Conservation (phyloP, 352 stramenopile genomes). For the Elongisporangium prolatum region DNA sequence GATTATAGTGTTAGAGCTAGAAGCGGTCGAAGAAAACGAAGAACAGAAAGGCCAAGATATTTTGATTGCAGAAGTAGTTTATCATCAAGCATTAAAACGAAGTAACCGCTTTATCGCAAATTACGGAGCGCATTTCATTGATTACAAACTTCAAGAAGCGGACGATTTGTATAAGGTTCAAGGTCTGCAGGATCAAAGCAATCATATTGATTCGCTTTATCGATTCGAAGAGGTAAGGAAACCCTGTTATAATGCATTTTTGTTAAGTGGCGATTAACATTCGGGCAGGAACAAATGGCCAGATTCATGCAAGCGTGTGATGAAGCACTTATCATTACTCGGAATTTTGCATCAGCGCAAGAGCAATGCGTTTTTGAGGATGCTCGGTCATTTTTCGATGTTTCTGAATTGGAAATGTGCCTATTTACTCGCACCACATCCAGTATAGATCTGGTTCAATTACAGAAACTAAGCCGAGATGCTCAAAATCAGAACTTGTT, state of each 20-base stretch:
- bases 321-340: constrained; percentile 4
- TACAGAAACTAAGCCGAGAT: constrained; percentile 6
- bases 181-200: constrained; percentile 6
- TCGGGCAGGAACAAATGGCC: constrained; percentile 4
- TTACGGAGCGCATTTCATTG: constrained; percentile 2
- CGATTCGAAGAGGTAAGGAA: constrained; percentile 13
- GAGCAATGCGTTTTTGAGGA: constrained; percentile 6
- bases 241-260: not conserved
- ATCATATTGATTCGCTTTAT: constrained; percentile 3
- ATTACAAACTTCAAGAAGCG: constrained; percentile 2
- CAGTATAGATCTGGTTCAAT: constrained; percentile 3
- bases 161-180: constrained; percentile 2
- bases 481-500: constrained; percentile 10
- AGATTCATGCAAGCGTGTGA: constrained; percentile 4
- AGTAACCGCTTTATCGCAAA: constrained; percentile 8
- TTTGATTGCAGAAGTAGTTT: not conserved
- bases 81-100: constrained; percentile 3
- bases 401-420: constrained; percentile 3
- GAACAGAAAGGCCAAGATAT: not conserved
- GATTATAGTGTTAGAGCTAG: constrained; percentile 1
- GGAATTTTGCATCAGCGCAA: not conserved
- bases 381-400: constrained; percentile 6
- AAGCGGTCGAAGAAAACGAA: constrained; percentile 1
- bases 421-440: constrained; percentile 4
- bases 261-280: not conserved